Base-by-base conservation (phyloP, 2,329 filamentous ascomycete genomes). In the Aspergillus fumigatiaffinis region DNA sequence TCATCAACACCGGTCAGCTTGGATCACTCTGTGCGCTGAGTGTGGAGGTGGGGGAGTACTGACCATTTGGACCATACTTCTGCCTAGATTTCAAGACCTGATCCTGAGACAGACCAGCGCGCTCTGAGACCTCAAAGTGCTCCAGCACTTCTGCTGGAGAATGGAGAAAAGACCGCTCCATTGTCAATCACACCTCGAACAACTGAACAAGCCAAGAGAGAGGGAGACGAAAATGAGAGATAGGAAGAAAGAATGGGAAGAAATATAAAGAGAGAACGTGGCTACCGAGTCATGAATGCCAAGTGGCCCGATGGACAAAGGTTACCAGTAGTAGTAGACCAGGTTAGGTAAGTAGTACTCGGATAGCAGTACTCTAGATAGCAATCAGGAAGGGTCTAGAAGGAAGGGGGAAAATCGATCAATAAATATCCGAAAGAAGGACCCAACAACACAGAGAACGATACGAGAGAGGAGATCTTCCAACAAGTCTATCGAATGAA, bases 31-130 rank as follows among this genome's bases (percentile, higher is more conserved):
- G 10, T 32, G 29, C 21, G 50, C 32, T 28, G 42, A 46, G 10
- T 29, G 20, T 46, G 14, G 26, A 53, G 6, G 12, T 50, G 23
- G 23, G 48, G 51, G 50, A 29, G 55, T 26, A 71, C 75, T 66
- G 71, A 84, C 82, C 80, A 73, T 85, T 85, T 51, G 74, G 77
- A 59, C 83, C 83, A 73, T 83, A 73, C 66, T 79, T 80, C 60
- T 78, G 63, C 63, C 78, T 74, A 57, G 74, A 72, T 56, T 73
- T 69, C 50, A 71, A 53, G 9, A 83, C 80, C 66, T 82, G 80
- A 51, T 74, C 67, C 55, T 77, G 75, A 38, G 80, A 79, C 25
- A 85, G 69, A 58, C 83, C 83, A 52, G 73, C 69, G 50, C 74
- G 65, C 70, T 84, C 80, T 23, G 75, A 71, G 54, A 84, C 81